phyloP scores from a whole-genome alignment of 2,329 filamentous ascomycete species.

The Ramularia endophylla region DNA sequence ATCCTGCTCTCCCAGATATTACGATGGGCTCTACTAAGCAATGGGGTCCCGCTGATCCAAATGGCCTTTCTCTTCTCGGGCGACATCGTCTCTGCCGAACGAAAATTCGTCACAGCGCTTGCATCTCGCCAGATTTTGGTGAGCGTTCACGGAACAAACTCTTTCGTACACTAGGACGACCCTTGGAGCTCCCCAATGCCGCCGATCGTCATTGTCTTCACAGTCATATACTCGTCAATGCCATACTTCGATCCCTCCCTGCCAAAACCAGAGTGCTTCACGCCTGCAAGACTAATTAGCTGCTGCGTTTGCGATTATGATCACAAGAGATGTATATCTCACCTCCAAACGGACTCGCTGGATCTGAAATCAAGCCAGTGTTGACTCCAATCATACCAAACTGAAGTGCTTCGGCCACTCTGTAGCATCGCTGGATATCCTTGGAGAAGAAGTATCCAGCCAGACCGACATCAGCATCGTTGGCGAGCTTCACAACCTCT shows the following conservation, averaged over 20 bases:
- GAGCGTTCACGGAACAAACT: no score
- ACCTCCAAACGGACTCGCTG: constrained; percentile 41
- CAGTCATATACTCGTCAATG: constrained; percentile 44
- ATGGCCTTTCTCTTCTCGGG: no score
- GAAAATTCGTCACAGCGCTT: no score
- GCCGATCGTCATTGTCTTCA: constrained; percentile 49
- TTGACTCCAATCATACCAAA: constrained; percentile 76
- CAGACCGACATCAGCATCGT: constrained; percentile 75
- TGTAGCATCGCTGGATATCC: constrained; percentile 53
- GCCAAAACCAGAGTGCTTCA: constrained; percentile 48
- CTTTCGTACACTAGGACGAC: no score
- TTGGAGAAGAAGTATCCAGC: constrained; percentile 88
- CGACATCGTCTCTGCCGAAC: no score
- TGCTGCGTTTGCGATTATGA: no score
- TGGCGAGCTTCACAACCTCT: constrained; percentile 80
- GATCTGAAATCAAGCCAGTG: constrained; percentile 45
- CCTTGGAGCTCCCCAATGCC: constrained; percentile 55
- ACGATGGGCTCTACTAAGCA: no score
- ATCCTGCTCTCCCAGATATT: no score
- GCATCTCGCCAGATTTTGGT: no score
- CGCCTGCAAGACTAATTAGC: constrained; percentile 22
- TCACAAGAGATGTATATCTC: no score
- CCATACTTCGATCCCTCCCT: constrained; percentile 46
- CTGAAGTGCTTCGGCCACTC: constrained; percentile 62
- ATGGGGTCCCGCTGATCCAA: no score